Conservation (phyloP, 805 yeast genomes). For the Metschnikowia corniflorae region DNA sequence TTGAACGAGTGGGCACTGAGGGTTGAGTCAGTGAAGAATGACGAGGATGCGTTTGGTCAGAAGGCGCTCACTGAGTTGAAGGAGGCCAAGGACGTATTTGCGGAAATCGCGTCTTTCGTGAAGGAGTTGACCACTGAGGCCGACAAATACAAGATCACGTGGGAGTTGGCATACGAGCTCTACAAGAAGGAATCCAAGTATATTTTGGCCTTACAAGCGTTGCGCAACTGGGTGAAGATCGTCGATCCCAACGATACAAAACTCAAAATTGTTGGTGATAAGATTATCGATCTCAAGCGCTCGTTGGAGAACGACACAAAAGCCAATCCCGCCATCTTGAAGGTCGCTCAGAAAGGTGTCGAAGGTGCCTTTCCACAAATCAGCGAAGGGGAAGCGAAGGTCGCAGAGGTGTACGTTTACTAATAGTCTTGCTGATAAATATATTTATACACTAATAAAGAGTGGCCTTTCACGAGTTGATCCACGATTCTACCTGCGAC, state of each 20-base stretch:
- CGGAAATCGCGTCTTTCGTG: constrained; percentile 39
- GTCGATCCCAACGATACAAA: constrained; percentile 24
- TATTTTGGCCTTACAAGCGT: constrained; percentile 43
- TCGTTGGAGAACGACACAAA: constrained; percentile 31
- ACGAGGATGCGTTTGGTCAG: constrained; percentile 60
- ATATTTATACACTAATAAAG: neutral
- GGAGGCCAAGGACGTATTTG: constrained; percentile 35
- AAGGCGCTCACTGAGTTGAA: constrained; percentile 29
- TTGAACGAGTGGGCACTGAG: constrained; percentile 50
- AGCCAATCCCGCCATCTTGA: constrained; percentile 45
- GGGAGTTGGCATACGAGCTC: constrained; percentile 43
- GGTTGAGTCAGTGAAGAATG: constrained; percentile 45
- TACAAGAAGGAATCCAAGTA: constrained; percentile 43
- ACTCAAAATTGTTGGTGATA: constrained; percentile 23
- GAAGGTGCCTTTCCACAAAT: constrained; percentile 33
- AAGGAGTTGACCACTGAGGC: constrained; percentile 43
- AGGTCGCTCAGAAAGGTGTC: constrained; percentile 39
- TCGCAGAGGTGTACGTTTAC: constrained; percentile 14
- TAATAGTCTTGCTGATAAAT: neutral
- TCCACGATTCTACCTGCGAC: constrained; percentile 43
- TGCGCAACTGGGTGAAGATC: constrained; percentile 40
- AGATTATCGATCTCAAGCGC: constrained; percentile 31
- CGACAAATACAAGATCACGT: constrained; percentile 32
- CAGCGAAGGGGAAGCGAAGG: constrained; percentile 18
- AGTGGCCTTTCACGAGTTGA: constrained; percentile 25